phyloP scores from a whole-genome alignment of 1,284 basidiomycete species.

The Ceratorhiza oryzae-sativae region DNA sequence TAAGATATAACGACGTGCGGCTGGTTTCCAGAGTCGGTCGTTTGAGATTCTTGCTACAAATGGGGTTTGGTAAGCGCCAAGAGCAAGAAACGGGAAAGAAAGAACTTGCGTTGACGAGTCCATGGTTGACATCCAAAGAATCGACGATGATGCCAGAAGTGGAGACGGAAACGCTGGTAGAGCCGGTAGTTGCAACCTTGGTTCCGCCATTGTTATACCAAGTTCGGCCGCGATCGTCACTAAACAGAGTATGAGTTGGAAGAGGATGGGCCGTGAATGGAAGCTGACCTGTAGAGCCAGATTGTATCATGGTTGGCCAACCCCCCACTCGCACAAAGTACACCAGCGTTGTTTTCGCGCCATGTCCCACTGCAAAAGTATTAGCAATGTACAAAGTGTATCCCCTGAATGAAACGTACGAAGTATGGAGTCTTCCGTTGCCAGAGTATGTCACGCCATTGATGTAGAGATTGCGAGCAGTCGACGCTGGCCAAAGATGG shows the following conservation, averaged over 20 bases:
- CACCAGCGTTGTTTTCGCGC: slow-evolving; percentile 40
- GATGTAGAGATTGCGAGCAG: slow-evolving; percentile 40
- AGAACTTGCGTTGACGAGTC: slow-evolving; percentile 39
- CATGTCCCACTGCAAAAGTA: slow-evolving; percentile 37
- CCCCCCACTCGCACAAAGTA: slow-evolving; percentile 39
- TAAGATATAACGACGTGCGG: slow-evolving; percentile 43
- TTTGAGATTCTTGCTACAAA: slow-evolving; percentile 41
- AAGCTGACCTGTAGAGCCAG: slow-evolving; percentile 36
- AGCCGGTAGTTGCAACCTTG: slow-evolving; percentile 40
- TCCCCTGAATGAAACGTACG: background rate
- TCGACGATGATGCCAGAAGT: slow-evolving; percentile 43
- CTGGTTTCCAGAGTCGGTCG: slow-evolving; percentile 37
- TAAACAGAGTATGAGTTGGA: background rate
- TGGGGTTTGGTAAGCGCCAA: background rate
- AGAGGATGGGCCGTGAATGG: background rate
- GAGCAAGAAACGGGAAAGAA: background rate
- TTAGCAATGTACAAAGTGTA: background rate
- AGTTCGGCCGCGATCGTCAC: slow-evolving; percentile 41
- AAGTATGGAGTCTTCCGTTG: slow-evolving; percentile 39
- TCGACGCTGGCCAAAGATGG: background rate
- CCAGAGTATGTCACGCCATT: slow-evolving; percentile 43
- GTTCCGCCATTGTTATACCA: slow-evolving; percentile 42
- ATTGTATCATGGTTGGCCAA: slow-evolving; percentile 42
- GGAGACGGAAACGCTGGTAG: slow-evolving; percentile 33
- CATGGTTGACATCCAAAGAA: slow-evolving; percentile 41